Conservation (phyloP, 768 basidiomycete genomes). For the Royoungia palumana region DNA sequence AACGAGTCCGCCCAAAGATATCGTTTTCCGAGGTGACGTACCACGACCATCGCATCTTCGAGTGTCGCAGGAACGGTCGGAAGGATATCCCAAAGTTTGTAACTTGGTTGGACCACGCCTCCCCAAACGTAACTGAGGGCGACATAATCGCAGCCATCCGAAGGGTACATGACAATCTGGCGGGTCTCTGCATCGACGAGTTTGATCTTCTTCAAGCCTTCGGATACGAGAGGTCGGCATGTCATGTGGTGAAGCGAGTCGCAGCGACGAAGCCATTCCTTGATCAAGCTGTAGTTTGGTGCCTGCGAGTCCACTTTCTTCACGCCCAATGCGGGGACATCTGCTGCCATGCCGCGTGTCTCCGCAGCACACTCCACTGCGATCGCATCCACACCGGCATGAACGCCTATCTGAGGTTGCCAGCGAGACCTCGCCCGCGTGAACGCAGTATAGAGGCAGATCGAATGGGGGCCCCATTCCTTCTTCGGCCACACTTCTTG, state of each 20-base stretch:
- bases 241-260: constrained; percentile 7
- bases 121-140: constrained; percentile 22
- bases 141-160: constrained; percentile 5
- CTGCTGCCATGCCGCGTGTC: background rate
- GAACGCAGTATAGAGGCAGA: background rate
- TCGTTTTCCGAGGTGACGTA: constrained; percentile 9
- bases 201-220: constrained; percentile 6
- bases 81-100: constrained; percentile 8
- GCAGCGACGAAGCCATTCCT: background rate
- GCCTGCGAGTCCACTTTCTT: background rate
- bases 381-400: background rate
- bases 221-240: constrained; percentile 2
- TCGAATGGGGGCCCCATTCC: background rate
- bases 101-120: constrained; percentile 1
- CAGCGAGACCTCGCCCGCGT: constrained; percentile 1
- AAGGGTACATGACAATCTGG: constrained; percentile 6
- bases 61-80: constrained; percentile 15
- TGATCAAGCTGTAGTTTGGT: constrained; percentile 3
- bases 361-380: background rate
- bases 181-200: constrained; percentile 8
- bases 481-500: background rate
- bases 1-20: constrained; percentile 20
- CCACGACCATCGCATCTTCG: constrained; percentile 15
- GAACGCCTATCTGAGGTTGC: constrained; percentile 4
- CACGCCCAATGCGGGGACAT: constrained; percentile 1